Evolutionary conservation across 2,329 filamentous ascomycete genomes (phyloP).

Genomic region (Aplosporella prunicola): DNA sequence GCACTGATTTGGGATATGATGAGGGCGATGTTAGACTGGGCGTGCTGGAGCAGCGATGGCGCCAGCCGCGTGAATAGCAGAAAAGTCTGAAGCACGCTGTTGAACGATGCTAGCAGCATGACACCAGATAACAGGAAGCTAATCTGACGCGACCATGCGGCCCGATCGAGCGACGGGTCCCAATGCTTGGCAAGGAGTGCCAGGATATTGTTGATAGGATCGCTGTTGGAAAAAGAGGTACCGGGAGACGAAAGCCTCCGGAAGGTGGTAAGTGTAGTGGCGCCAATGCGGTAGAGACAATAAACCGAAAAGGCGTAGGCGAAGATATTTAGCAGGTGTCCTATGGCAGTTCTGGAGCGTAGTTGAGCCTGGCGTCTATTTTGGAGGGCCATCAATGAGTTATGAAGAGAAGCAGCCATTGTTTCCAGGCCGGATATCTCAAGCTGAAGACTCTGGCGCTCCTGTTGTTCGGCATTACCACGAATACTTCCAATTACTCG

Average conservation of each 20-base stretch:
- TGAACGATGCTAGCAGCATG: slow-evolving; percentile 73
- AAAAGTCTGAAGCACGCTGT: slow-evolving; percentile 76
- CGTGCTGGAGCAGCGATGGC: slow-evolving; percentile 61
- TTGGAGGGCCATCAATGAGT: slow-evolving; percentile 55
- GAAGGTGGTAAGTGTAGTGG: slow-evolving; percentile 59
- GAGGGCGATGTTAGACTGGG: slow-evolving; percentile 69
- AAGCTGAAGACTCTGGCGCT: slow-evolving; percentile 50
- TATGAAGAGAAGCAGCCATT: slow-evolving; percentile 64
- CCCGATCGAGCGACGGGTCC: slow-evolving; percentile 72
- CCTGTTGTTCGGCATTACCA: slow-evolving; percentile 48
- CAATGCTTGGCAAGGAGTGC: slow-evolving; percentile 73
- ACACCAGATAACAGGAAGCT: slow-evolving; percentile 75
- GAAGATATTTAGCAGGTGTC: slow-evolving; percentile 53
- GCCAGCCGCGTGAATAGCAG: slow-evolving; percentile 69
- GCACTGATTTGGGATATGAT: slow-evolving; percentile 72
- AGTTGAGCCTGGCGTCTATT: slow-evolving; percentile 54
- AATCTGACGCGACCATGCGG: slow-evolving; percentile 75
- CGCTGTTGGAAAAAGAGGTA: slow-evolving; percentile 55
- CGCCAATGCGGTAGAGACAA: slow-evolving; percentile 73
- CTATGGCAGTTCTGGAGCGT: slow-evolving; percentile 57
- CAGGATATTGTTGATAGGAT: slow-evolving; percentile 76
- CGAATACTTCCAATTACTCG: slow-evolving; percentile 65
- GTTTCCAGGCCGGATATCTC: slow-evolving; percentile 72
- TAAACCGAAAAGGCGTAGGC: slow-evolving; percentile 67
- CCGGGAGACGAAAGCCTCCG: slow-evolving; percentile 40